Conservation (phyloP, 1,284 basidiomycete genomes). For the Lentinula novae-zelandiae region DNA sequence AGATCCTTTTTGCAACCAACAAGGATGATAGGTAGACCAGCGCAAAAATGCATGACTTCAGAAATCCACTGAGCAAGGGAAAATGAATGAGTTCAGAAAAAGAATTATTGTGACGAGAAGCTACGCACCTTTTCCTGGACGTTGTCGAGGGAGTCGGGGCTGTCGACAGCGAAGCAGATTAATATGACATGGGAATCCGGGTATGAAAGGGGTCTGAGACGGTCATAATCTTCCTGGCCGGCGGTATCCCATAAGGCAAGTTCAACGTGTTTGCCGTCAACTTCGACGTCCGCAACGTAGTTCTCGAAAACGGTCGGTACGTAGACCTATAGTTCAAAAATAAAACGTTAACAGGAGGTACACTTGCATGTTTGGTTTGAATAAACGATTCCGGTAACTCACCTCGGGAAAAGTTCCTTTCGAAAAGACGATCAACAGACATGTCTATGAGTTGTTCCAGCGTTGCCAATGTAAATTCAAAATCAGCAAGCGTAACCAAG, state of each 20-base stretch:
- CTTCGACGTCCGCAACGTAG: slow-evolving; percentile 84
- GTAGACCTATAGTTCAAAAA: slow-evolving; percentile 59
- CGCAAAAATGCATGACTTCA: slow-evolving; percentile 92
- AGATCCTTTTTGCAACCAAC: slow-evolving; percentile 94
- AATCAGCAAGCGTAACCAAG: neutral
- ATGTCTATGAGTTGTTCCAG: slow-evolving; percentile 47
- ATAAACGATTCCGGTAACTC: slow-evolving; percentile 14
- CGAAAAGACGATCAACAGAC: slow-evolving; percentile 82
- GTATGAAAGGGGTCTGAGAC: slow-evolving; percentile 76
- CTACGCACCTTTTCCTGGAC: slow-evolving; percentile 87
- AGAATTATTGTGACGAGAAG: neutral
- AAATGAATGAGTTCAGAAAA: neutral
- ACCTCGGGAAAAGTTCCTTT: slow-evolving; percentile 95
- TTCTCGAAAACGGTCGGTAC: slow-evolving; percentile 93
- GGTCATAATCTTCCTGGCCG: slow-evolving; percentile 89
- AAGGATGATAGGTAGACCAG: slow-evolving; percentile 83
- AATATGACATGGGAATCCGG: slow-evolving; percentile 93
- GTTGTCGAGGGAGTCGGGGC: slow-evolving; percentile 90
- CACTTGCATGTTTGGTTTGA: neutral
- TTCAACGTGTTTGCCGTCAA: slow-evolving; percentile 90
- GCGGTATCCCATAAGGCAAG: slow-evolving; percentile 95
- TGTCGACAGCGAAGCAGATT: slow-evolving; percentile 92
- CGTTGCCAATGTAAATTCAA: neutral
- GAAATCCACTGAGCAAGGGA: slow-evolving; percentile 76
- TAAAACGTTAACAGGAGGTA: neutral